Conservation (phyloP, 768 basidiomycete genomes). For the Termitomyces heimii region DNA sequence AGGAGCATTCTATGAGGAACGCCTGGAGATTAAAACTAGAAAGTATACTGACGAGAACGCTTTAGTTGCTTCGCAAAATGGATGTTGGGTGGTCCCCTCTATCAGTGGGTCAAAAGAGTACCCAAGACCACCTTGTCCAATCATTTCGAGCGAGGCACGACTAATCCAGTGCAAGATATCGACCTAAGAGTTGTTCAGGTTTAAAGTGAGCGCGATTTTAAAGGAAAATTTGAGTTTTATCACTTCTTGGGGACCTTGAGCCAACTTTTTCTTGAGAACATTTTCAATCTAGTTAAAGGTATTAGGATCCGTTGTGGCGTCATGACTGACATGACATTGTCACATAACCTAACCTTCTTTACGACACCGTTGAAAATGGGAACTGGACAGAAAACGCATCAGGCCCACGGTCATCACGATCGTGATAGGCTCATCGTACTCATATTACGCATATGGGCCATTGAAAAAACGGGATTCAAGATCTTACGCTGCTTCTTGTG, state of each 20-base stretch:
- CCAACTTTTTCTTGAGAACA: neutral
- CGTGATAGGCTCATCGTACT: neutral
- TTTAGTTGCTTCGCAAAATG: constrained; percentile 4
- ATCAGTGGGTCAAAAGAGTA: constrained; percentile 13
- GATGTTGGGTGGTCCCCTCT: neutral
- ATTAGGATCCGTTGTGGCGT: neutral
- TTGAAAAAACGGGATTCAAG: constrained; percentile 8
- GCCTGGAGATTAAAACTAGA: too few species aligned
- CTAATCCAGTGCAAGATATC: constrained; percentile 14
- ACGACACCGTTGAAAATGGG: constrained; percentile 10
- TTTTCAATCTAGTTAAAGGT: neutral
- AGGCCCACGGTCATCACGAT: neutral
- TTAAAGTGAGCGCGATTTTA: neutral
- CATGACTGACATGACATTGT: too few species aligned
- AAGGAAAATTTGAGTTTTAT: too few species aligned
- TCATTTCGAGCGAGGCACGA: constrained; percentile 11
- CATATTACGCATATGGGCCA: constrained; percentile 7
- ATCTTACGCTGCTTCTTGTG: constrained; percentile 11
- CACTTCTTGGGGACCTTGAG: constrained; percentile 7
- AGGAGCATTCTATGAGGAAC: neutral
- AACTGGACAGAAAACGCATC: neutral
- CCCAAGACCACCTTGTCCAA: constrained; percentile 12
- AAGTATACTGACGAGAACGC: constrained; percentile 2
- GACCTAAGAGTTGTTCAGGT: constrained; percentile 4
- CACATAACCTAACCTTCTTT: constrained; percentile 9